phyloP scores from a whole-genome alignment of 1,284 basidiomycete species.

The Malassezia arunalokei region DNA sequence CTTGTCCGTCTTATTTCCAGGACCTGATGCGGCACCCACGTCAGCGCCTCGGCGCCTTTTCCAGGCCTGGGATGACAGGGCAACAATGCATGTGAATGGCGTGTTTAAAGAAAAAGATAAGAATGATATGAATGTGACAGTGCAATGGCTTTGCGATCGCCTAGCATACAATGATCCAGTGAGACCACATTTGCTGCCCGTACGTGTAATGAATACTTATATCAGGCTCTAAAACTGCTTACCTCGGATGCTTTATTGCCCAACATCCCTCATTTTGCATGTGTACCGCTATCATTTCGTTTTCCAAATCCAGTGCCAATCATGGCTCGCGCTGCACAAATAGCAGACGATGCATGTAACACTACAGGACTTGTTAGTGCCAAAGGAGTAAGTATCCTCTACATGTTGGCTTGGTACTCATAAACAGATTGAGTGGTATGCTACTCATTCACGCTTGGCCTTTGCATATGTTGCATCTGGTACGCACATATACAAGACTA shows the following conservation, averaged over 20 bases:
- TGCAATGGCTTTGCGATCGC: constrained; percentile 4
- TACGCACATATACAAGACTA: neutral
- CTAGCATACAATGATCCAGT: neutral
- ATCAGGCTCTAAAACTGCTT: neutral
- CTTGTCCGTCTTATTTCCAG: constrained; percentile 9
- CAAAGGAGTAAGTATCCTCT: constrained; percentile 1
- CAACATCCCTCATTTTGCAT: neutral
- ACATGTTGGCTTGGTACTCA: neutral
- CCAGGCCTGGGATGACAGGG: constrained; percentile 7
- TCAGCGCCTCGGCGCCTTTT: constrained; percentile 11
- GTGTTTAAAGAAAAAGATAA: neutral
- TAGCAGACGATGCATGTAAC: constrained; percentile 4
- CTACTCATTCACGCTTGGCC: constrained; percentile 1
- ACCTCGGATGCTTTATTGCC: neutral
- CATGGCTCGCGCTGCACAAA: neutral
- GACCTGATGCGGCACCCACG: constrained; percentile 7
- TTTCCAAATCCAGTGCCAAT: constrained; percentile 7
- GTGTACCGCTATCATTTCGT: neutral
- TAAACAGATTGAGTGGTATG: constrained; percentile 8
- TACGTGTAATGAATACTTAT: neutral
- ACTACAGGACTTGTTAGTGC: constrained; percentile 1
- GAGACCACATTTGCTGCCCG: constrained; percentile 5
- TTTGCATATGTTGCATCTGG: constrained; percentile 11
- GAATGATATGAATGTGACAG: neutral
- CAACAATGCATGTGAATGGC: neutral